These are phyloP conservation scores for Xylariaceae sp. DNA, from an alignment of 2,329 filamentous ascomycete genomes.

Conservation along the genomic window DNA sequence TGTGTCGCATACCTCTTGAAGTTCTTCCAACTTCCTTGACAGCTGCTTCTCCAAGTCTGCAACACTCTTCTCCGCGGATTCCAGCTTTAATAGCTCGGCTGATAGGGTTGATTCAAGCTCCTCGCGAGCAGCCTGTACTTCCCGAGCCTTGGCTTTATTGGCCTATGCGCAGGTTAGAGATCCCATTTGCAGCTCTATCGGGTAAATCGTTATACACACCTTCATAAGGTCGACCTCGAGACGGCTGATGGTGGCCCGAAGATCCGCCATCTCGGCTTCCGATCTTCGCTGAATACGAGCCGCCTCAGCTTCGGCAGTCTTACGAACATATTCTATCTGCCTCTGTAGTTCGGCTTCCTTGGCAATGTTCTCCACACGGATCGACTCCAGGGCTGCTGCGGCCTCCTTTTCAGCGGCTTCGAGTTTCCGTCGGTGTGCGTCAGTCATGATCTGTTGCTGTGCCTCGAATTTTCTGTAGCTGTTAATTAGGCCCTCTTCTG, in stretches of 20 bases:
- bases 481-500: conserved; percentile 20
- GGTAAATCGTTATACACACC: conserved; percentile 43
- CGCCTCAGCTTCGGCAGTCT: conserved; percentile 43
- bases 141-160: conserved; percentile 64
- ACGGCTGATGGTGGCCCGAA: conserved; percentile 53
- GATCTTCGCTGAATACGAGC: conserved; percentile 39
- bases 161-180: conserved; percentile 47
- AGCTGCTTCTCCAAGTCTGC: conserved; percentile 56
- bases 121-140: conserved; percentile 62
- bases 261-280: conserved; percentile 42
- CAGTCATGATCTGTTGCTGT: conserved; percentile 53
- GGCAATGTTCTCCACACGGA: conserved; percentile 40
- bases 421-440: conserved; percentile 44
- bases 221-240: conserved; percentile 69
- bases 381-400: conserved; percentile 31
- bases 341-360: conserved; percentile 47
- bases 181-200: neutral
- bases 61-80: conserved; percentile 53
- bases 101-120: conserved; percentile 48
- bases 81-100: conserved; percentile 39
- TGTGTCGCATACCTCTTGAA: conserved; percentile 37
- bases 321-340: conserved; percentile 53
- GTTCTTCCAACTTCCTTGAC: conserved; percentile 37
- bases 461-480: conserved; percentile 47
- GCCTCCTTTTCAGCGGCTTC: conserved; percentile 35